phyloP scores from a whole-genome alignment of 768 basidiomycete species.

The Macrocybe gigantea region DNA sequence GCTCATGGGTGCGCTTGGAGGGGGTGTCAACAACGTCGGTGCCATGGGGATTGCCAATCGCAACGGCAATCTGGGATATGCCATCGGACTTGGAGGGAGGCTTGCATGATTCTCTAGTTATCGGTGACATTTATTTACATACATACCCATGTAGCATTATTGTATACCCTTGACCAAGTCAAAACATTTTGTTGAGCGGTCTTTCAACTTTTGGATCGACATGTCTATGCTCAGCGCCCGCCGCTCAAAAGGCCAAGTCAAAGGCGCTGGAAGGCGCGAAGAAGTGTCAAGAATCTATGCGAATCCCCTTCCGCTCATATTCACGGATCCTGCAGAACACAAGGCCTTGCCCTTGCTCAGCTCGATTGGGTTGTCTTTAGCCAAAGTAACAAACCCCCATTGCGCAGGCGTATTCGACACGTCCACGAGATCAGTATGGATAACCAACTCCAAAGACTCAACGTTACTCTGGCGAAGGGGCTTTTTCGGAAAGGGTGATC shows the following conservation, averaged over 20 bases:
- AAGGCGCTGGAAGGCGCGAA: constrained; percentile 47
- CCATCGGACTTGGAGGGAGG: neutral
- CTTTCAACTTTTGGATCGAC: neutral
- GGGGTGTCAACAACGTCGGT: constrained; percentile 24
- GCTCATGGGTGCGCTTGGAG: constrained; percentile 46
- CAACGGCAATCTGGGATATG: constrained; percentile 19
- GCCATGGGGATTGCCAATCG: constrained; percentile 25
- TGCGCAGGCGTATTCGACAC: constrained; percentile 76
- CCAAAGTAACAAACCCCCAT: constrained; percentile 62
- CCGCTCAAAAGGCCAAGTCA: constrained; percentile 33
- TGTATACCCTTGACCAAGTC: no score
- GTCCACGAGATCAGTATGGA: constrained; percentile 84
- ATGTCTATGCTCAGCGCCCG: constrained; percentile 13
- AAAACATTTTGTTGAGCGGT: no score
- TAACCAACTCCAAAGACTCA: constrained; percentile 57
- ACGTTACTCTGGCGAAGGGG: constrained; percentile 80
- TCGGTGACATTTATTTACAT: constrained; percentile 17
- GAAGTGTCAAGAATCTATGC: constrained; percentile 69
- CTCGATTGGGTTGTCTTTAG: constrained; percentile 52
- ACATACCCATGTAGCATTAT: no score
- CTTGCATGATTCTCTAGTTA: constrained; percentile 33
- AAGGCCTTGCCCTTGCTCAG: constrained; percentile 41
- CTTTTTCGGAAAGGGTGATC: constrained; percentile 95
- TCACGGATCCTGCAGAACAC: constrained; percentile 36
- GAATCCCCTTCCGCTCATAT: constrained; percentile 61